Percentiles rank a stretch among this genome's conserved stretches.
These are phyloP conservation scores for Chalaropsis ovoidea DNA, from an alignment of 2,329 filamentous ascomycete genomes.

Conservation along the genomic window DNA sequence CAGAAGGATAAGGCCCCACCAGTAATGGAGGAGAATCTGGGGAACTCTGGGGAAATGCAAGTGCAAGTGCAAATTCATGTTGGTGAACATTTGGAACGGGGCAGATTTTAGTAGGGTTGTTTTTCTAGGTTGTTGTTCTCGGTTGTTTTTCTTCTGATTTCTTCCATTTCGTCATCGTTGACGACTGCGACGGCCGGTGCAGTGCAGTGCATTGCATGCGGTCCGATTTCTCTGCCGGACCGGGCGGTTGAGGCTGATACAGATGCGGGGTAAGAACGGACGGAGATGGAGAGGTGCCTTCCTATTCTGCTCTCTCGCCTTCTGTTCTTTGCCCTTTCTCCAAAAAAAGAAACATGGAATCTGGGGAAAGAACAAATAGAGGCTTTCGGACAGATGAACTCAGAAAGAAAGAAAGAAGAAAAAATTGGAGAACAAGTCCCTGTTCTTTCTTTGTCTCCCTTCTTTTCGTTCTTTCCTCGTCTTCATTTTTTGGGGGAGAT, in stretches of 20 bases:
- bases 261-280: background rate
- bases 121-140: background rate
- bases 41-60: constrained; percentile 12
- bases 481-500: background rate
- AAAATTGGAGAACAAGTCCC: constrained; percentile 13
- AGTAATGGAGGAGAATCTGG: background rate
- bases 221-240: background rate
- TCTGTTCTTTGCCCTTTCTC: background rate
- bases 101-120: background rate
- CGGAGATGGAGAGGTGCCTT: background rate
- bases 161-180: background rate
- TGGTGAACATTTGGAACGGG: no score
- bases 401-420: background rate
- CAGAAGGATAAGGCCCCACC: no score
- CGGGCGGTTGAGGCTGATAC: background rate
- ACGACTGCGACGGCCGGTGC: no score
- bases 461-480: background rate
- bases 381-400: background rate
- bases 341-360: constrained; percentile 10
- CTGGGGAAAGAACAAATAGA: background rate
- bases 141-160: no score
- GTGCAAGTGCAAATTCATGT: background rate
- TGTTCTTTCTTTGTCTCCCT: constrained; percentile 4
- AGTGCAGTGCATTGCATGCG: background rate
- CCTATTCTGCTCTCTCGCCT: background rate